Evolutionary conservation across 2,329 filamentous ascomycete genomes (phyloP), one percentile per base, ranked within the genome.

Genomic region (Fusarium austroafricanum): DNA sequence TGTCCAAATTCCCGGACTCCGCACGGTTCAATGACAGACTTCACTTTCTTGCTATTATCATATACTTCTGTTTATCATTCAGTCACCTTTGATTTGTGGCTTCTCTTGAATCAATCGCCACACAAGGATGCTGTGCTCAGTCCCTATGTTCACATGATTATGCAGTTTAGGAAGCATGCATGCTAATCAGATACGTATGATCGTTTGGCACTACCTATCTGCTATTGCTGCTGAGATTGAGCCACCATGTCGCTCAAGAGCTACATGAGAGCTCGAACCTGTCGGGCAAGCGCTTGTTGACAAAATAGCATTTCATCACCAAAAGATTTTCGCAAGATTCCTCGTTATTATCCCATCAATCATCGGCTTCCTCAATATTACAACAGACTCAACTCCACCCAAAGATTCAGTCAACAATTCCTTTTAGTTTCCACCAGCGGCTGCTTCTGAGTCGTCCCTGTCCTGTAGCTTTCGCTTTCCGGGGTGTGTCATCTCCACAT

Each of bases 401-500:
- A 20, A 15, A 35, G 28, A 35, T 29, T 47, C 28, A 33, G 23
- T 40, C 33, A 21, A 40, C 23, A 21, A 18, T 28, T 39, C 18
- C 44, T 49, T 55, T 50, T 39, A 61, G 20, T 52, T 58, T 12
- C 55, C 61, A 18, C 38, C 60, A 38, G 60, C 33, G 45, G 45
- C 51, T 17, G 50, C 55, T 35, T 71, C 72, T 23, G 49, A 40
- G n/a, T 75, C 76, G 33, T 82, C 83, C 40, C 75, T 76, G 23
- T 83, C 81, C 44, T 77, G 78, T 43, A 85, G 75, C 77, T 89
- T 88, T 68, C 87, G 81, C 79, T 89, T 89, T 47, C 78, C 80
- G 18, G 79, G 76, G 14, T 77, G 72, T 31, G 64, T 63, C 28
- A 72, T 54, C 47, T 73, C 73, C 76, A 78, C 77, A 21, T 82